Base-by-base conservation (phyloP, 208 protist genomes). In the Novymonas esmeraldas region DNA sequence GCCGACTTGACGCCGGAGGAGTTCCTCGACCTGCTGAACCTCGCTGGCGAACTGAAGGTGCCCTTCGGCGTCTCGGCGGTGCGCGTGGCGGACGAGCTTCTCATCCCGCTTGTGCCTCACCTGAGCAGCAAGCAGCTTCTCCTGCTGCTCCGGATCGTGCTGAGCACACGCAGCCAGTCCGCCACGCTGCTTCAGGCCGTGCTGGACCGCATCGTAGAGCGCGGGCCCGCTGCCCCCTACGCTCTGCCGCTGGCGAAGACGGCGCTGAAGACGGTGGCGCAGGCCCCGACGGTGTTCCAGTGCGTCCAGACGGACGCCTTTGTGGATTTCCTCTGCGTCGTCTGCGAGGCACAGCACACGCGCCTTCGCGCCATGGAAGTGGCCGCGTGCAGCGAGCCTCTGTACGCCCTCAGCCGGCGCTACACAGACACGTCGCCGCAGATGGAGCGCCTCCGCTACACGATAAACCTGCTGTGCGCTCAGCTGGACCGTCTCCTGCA, bases 21-120 rank as follows among this genome's bases (percentile, higher is more conserved):
- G 64, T 73, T 93, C 13, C 61, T 93, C 29, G 70, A 77, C n/a
- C 70, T 93, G 42, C 62, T 94, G 18, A 64, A n/a, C 45, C 75
- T 92, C 57, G 64, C 81, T 6, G 83, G 81, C 2, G 89, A 94
- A 13, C 46, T 94, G 10, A 79, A 81, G 29, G 69, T 89, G 3
- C 62, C 80, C 6, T 90, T 89, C 34, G 51, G 80, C 44, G 56
- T 72, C 18, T 84, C 83, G 16, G 51, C 83, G 11, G 49, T 62
- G 2, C 58, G 70, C 24, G 67, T 92, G 29, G 68, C 76, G 2
- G 83, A 85, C 18, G 56, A 70, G 39, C 66, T 94, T 10, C 70
- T 94, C 28, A 52, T 73, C 0, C 89, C 89, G 16, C 73, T 90
- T 63, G 74, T 90, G 33, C 70, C 18, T 9, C 70, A 82, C 64